Base-by-base conservation (phyloP, 1,139 yeast species). In the Scheffersomyces segobiensis region DNA sequence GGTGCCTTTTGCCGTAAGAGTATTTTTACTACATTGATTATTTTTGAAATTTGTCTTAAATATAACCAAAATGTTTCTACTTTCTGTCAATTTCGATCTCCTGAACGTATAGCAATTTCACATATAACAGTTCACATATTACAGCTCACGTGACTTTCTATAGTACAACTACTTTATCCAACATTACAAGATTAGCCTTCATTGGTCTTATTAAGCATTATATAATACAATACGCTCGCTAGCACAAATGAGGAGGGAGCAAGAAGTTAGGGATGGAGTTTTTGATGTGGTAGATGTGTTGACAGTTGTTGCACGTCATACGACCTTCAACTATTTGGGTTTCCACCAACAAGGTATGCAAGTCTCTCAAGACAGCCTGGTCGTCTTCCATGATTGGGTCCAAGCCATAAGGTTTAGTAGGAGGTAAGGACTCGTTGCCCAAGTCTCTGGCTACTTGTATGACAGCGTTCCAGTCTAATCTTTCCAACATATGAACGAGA, bases 261-360 rank as follows among this genome's bases (percentile, higher is more conserved):
- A 95, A 79, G 74, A 95, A 91, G 80, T 95, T 95, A 54, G 99
- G 98, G 67, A 95, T 93, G 59, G 95, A 87, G 79, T 93, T 93
- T 76, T 93, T 93, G 76, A 95, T 91, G 76, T 89, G 86, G 75
- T 93, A 96, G 18, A 90, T 80, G 72, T 95, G 98, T 1, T 86
- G 87, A 72, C 99, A 95, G 74, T 88, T 89, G 39, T 85, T 81
- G 72, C 99, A 95, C 19, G 81, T 79, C 98, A 95, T 93, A 67
- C 87, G 86, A 2, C 99, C 99, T 66, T 93, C 95, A 20, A 82
- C 73, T 59, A 95, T 91, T 63, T 88, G 93, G 1, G 98, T 93
- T 62, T 93, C 97, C 55, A 95, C 76, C 61, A 96, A 81, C 62
- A 95, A 77, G 4, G 82, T 77, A 71, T 95, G 98, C 67, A 95